Base-by-base conservation (phyloP, 805 yeast genomes). In the Metschnikowia lochheadii region DNA sequence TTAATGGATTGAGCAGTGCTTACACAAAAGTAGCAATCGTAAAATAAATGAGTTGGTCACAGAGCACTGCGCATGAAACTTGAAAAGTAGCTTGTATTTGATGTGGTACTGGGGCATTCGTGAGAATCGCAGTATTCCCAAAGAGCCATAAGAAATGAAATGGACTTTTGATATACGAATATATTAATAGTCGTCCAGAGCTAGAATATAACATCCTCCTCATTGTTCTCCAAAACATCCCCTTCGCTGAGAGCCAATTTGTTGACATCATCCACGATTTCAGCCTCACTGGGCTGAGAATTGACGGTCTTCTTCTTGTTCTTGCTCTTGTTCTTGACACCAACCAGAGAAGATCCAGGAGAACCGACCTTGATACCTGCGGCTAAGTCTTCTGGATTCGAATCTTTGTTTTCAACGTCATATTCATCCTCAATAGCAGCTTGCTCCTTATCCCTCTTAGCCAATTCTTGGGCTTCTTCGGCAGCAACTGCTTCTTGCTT, bases 401-500 rank as follows among this genome's bases (percentile, higher is more conserved):
- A 47, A 2, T 34, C 49, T 14, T 37, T 50, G 5, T 34, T 44
- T n/a, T 50, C 49, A 8, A 8, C 29, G 10, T 47, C 55, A 3
- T 44, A 56, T 4, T 49, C 64, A 21, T 55, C 56, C 11, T 56
- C 62, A 41, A 58, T 48, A 14, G 35, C 51, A 15, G 45, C 56
- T 23, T 48, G 52, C 7, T 51, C 64, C 18, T 47, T 58, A 42
- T 63, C 26, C 23, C 60, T 35, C 44, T 44, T 49, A 43, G 52
- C 52, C 41, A 47, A 64, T 14, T 68, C 77, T 56, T 80, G 87
- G 18, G 76, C 78, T 56, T 85, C 94, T 23, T 77, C 76, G 20
- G 77, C 79, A 3, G 88, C 90, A 18, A 78, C 79, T 48, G 87
- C 92, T 51, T 82, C 79, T 70, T 89, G 96, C 70, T 90, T 90